A percentile compares a stretch with the other conserved stretches of the same genome.
phyloP scores from a whole-genome alignment of 805 yeast genomes.

The Torulaspora delbrueckii region DNA sequence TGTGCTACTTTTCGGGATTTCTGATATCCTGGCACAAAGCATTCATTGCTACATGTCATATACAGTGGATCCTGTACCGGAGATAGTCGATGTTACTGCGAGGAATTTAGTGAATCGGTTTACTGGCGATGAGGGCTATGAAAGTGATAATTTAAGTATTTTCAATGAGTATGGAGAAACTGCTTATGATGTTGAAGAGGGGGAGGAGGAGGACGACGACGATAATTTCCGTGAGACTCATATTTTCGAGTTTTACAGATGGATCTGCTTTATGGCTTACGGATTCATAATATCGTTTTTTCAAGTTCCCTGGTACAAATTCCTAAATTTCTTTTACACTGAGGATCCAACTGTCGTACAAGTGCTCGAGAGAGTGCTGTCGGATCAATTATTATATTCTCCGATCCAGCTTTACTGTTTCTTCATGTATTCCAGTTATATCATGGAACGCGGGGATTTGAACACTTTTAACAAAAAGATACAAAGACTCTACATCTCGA shows the following conservation, averaged over 20 bases:
- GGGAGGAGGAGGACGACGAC: constrained; percentile 5
- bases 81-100: constrained; percentile 15
- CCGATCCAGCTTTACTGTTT: constrained; percentile 79
- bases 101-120: constrained; percentile 11
- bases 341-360: constrained; percentile 81
- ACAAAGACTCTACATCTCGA: constrained; percentile 58
- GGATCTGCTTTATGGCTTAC: constrained; percentile 80
- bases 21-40: constrained; percentile 85
- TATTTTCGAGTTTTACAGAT: constrained; percentile 59
- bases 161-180: constrained; percentile 29
- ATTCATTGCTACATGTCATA: constrained; percentile 39
- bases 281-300: constrained; percentile 77
- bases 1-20: constrained; percentile 76
- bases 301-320: constrained; percentile 85
- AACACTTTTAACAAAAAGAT: constrained; percentile 62
- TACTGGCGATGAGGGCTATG: constrained; percentile 13
- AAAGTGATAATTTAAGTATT: constrained; percentile 24
- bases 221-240: constrained; percentile 11
- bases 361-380: constrained; percentile 77
- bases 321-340: constrained; percentile 70
- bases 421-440: constrained; percentile 76
- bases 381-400: constrained; percentile 86
- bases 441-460: constrained; percentile 69
- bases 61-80: constrained; percentile 22
- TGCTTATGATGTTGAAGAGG: constrained; percentile 1